phyloP scores from a whole-genome alignment of 2,329 filamentous ascomycete species.

The Penicillium griseofulvum region DNA sequence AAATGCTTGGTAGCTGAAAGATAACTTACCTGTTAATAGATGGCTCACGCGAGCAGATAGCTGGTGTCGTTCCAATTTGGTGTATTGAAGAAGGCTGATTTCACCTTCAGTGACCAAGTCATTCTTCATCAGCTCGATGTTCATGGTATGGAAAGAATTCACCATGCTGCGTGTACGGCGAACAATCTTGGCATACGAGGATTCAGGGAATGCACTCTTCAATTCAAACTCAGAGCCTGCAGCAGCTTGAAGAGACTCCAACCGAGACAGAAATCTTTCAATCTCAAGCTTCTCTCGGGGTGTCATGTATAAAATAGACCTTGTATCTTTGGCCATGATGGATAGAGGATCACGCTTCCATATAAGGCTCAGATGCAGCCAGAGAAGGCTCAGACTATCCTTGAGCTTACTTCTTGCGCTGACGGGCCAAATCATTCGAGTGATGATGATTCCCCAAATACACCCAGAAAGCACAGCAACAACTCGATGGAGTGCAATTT shows the following conservation, averaged over 20 bases:
- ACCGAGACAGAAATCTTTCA: constrained; percentile 70
- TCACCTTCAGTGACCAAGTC: constrained; percentile 74
- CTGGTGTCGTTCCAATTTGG: constrained; percentile 71
- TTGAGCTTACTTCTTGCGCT: constrained; percentile 85
- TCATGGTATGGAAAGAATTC: constrained; percentile 95
- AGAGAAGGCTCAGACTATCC: constrained; percentile 83
- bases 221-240: constrained; percentile 87
- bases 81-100: constrained; percentile 74
- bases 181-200: constrained; percentile 70
- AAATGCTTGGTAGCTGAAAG: neutral
- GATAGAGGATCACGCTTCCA: constrained; percentile 92
- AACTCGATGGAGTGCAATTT: constrained; percentile 85
- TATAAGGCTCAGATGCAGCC: constrained; percentile 90
- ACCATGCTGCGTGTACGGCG: constrained; percentile 78
- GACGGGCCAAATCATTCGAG: constrained; percentile 88
- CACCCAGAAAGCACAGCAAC: constrained; percentile 82
- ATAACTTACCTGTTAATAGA: constrained; percentile 59
- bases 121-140: constrained; percentile 82
- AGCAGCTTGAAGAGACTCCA: constrained; percentile 69
- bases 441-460: constrained; percentile 88
- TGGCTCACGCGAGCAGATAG: constrained; percentile 89
- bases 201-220: constrained; percentile 77
- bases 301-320: constrained; percentile 70
- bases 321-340: constrained; percentile 61
- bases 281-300: constrained; percentile 84